Evolutionary conservation across 345 rosid species (phyloP).

Genomic region (Murraya paniculata): DNA sequence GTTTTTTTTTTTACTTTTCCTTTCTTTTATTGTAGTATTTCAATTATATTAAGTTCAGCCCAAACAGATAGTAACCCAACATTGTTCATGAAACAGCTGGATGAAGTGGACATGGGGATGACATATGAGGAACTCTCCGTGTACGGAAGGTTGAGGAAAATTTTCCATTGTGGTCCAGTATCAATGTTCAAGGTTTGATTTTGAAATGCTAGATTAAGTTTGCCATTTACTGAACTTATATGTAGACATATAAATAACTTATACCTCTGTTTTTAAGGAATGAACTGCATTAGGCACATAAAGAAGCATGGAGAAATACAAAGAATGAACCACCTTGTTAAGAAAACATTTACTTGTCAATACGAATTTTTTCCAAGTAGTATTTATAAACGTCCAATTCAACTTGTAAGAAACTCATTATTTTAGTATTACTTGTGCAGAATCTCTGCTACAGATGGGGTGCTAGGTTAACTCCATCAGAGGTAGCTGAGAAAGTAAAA

Average conservation of each 20-base stretch:
- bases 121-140: conserved; percentile 90
- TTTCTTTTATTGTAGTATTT: background rate
- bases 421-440: conserved; percentile 31
- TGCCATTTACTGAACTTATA: background rate
- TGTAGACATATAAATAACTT: background rate
- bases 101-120: conserved; percentile 92
- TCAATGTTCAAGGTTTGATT: conserved; percentile 88
- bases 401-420: conserved; percentile 13
- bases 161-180: conserved; percentile 90
- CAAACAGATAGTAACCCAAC: background rate
- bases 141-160: conserved; percentile 77
- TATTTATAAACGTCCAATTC: background rate
- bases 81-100: conserved; percentile 53
- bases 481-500: conserved; percentile 90
- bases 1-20: background rate
- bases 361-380: background rate
- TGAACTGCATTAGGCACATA: background rate
- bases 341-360: background rate
- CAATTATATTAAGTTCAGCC: background rate
- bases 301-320: background rate
- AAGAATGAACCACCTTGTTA: background rate
- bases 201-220: background rate
- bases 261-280: background rate
- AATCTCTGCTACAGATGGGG: conserved; percentile 97
- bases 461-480: conserved; percentile 64